A percentile compares a stretch with the other conserved stretches of the same genome.
Conservation (phyloP, 2,329 filamentous ascomycete species). For the Fusarium fujikuroi region DNA sequence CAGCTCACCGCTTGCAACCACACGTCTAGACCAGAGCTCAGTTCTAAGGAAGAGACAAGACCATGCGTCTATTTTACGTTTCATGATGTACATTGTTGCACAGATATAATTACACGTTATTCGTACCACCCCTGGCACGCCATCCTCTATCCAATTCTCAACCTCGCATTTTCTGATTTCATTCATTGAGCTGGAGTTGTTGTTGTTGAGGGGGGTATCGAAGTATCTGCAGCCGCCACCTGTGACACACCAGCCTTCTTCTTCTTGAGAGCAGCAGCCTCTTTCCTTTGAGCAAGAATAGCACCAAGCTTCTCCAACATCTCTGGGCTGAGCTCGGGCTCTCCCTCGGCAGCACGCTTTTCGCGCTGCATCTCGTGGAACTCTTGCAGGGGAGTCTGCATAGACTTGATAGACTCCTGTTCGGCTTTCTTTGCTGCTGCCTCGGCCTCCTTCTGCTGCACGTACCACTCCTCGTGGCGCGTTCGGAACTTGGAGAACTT, state of each 20-base stretch:
- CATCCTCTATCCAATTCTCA: slow-evolving; percentile 20
- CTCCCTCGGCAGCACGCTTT: slow-evolving; percentile 62
- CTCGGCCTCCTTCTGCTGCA: slow-evolving; percentile 71
- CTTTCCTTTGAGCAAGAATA: slow-evolving; percentile 67
- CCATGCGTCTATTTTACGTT: slow-evolving; percentile 45
- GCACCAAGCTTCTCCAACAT: slow-evolving; percentile 72
- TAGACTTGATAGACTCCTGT: slow-evolving; percentile 48
- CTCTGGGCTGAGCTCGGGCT: slow-evolving; percentile 65
- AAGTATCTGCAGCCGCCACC: slow-evolving; percentile 35
- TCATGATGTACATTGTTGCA: slow-evolving; percentile 49
- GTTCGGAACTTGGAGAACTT: slow-evolving; percentile 85
- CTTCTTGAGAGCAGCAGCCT: slow-evolving; percentile 52
- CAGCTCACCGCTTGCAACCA: background rate
- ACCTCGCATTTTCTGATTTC: background rate
- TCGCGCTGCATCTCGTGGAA: slow-evolving; percentile 65
- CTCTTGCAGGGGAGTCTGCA: slow-evolving; percentile 69
- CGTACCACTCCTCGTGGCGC: slow-evolving; percentile 79
- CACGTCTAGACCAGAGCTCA: background rate
- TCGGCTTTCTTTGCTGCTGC: slow-evolving; percentile 57
- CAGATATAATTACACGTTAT: slow-evolving; percentile 49
- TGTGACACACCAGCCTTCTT: slow-evolving; percentile 52
- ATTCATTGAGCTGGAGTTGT: slow-evolving; percentile 35
- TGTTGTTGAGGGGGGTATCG: slow-evolving; percentile 33
- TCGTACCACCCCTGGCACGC: slow-evolving; percentile 33
- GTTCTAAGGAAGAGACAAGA: slow-evolving; percentile 24